Percentiles rank a stretch among this genome's conserved stretches.
phyloP scores from a whole-genome alignment of 208 protist species.

The Crithidia brevicula region DNA sequence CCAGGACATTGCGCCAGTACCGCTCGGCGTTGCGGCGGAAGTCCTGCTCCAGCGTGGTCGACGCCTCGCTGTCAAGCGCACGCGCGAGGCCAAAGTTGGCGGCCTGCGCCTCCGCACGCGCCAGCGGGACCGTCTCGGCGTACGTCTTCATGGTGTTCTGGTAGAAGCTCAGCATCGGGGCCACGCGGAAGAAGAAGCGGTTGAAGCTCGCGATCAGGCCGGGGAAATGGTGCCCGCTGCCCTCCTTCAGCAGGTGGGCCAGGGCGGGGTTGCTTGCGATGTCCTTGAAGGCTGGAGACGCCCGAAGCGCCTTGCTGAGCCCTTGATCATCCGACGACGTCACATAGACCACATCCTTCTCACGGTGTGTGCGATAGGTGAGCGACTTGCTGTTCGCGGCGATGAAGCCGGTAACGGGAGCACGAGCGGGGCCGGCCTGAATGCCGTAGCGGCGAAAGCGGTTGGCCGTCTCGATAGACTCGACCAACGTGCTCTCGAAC shows the following conservation, averaged over 20 bases:
- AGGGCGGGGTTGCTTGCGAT: slow-evolving; percentile 60
- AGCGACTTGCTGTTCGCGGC: slow-evolving; percentile 63
- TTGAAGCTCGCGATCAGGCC: slow-evolving; percentile 75
- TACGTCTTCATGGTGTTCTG: slow-evolving; percentile 56
- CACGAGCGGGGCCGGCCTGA: slow-evolving; percentile 58
- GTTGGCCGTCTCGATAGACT: slow-evolving; percentile 67
- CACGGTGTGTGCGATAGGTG: slow-evolving; percentile 63
- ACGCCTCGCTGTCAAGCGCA: slow-evolving; percentile 63
- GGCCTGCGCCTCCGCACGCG: slow-evolving; percentile 51
- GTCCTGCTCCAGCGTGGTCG: slow-evolving; percentile 71
- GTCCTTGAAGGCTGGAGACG: slow-evolving; percentile 53
- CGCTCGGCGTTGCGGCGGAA: slow-evolving; percentile 88
- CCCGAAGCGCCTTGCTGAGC: slow-evolving; percentile 41
- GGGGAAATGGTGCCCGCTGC: slow-evolving; percentile 11
- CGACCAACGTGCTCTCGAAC: slow-evolving; percentile 79
- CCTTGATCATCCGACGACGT: slow-evolving; percentile 63
- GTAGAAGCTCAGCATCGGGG: slow-evolving; percentile 84
- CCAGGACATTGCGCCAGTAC: slow-evolving; percentile 86
- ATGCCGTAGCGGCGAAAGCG: slow-evolving; percentile 77
- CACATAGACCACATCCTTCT: slow-evolving; percentile 70
- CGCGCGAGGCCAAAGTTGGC: slow-evolving; percentile 49
- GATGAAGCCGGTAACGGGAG: slow-evolving; percentile 69
- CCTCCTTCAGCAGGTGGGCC: slow-evolving; percentile 49
- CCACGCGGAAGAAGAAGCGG: slow-evolving; percentile 75
- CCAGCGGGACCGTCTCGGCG: slow-evolving; percentile 32